These are phyloP conservation scores for Epichloe coenophiala DNA, from an alignment of 2,329 filamentous ascomycete genomes.

Conservation along the genomic window DNA sequence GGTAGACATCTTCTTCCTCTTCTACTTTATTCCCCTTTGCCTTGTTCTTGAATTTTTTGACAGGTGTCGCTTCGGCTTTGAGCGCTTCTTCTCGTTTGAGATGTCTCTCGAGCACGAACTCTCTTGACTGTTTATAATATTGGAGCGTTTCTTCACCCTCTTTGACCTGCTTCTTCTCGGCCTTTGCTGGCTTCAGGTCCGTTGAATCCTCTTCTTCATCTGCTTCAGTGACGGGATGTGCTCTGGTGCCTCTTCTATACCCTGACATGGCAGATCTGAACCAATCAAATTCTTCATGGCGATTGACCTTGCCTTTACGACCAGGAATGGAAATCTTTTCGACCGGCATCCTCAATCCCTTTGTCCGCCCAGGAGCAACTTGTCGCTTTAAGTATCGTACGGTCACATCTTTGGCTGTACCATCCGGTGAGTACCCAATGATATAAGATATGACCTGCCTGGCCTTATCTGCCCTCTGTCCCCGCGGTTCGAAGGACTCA, in stretches of 20 bases:
- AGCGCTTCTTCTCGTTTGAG: conserved; percentile 87
- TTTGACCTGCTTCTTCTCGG: conserved; percentile 58
- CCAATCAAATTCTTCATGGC: conserved; percentile 75
- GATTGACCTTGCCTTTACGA: conserved; percentile 60
- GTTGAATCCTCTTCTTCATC: conserved; percentile 70
- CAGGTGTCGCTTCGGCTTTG: conserved; percentile 49
- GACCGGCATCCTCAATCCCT: conserved; percentile 62
- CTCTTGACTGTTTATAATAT: conserved; percentile 73
- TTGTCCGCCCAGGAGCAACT: conserved; percentile 76
- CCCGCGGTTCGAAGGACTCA: conserved; percentile 68
- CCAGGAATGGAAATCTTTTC: conserved; percentile 76
- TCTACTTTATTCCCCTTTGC: conserved; percentile 61
- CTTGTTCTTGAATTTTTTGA: conserved; percentile 61
- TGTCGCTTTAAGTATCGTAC: conserved; percentile 76
- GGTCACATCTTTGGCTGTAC: conserved; percentile 88
- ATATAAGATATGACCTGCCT: conserved; percentile 88
- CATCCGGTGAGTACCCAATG: conserved; percentile 68
- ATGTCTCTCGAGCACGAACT: conserved; percentile 76
- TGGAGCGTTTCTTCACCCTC: conserved; percentile 73
- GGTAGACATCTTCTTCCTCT: conserved; percentile 69
- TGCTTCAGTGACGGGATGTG: conserved; percentile 47
- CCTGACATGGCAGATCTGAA: conserved; percentile 67
- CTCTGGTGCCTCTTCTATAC: conserved; percentile 42
- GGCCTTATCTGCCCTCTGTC: conserved; percentile 67
- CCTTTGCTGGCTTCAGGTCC: conserved; percentile 60